These are phyloP conservation scores for Agaricus subrufescens DNA, from an alignment of 768 basidiomycete species.

Conservation along the genomic window DNA sequence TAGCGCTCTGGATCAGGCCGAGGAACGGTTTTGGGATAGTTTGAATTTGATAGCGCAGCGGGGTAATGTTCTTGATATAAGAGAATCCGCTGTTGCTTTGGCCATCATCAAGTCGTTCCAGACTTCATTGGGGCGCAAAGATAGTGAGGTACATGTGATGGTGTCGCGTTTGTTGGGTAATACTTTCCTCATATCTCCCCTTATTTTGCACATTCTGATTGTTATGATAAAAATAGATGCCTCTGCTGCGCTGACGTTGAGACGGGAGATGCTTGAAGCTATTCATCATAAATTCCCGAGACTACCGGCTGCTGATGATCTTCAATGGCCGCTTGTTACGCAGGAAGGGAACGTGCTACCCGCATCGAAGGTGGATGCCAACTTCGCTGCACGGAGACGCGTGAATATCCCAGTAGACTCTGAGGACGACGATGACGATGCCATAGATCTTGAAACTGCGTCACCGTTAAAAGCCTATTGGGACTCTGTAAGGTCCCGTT, in stretches of 20 bases:
- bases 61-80: constrained; percentile 66
- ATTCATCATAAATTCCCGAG: constrained; percentile 66
- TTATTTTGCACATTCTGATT: neutral
- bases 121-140: constrained; percentile 69
- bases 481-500: constrained; percentile 51
- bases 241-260: constrained; percentile 71
- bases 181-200: constrained; percentile 9
- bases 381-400: constrained; percentile 6
- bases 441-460: constrained; percentile 15
- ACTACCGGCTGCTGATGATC: constrained; percentile 46
- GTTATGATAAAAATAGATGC: constrained; percentile 44
- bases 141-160: constrained; percentile 42
- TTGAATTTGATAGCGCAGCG: constrained; percentile 48
- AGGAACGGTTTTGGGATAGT: constrained; percentile 64
- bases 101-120: constrained; percentile 72
- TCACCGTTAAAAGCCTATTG: constrained; percentile 53
- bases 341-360: constrained; percentile 38
- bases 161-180: constrained; percentile 63
- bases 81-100: constrained; percentile 69
- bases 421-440: constrained; percentile 34
- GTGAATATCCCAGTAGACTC: constrained; percentile 17
- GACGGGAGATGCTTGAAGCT: constrained; percentile 81
- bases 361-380: constrained; percentile 13
- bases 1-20: constrained; percentile 58
- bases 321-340: constrained; percentile 65